These are phyloP conservation scores for Haematococcus sp. DNA, from an alignment of 139 green algal species.

Conservation along the genomic window DNA sequence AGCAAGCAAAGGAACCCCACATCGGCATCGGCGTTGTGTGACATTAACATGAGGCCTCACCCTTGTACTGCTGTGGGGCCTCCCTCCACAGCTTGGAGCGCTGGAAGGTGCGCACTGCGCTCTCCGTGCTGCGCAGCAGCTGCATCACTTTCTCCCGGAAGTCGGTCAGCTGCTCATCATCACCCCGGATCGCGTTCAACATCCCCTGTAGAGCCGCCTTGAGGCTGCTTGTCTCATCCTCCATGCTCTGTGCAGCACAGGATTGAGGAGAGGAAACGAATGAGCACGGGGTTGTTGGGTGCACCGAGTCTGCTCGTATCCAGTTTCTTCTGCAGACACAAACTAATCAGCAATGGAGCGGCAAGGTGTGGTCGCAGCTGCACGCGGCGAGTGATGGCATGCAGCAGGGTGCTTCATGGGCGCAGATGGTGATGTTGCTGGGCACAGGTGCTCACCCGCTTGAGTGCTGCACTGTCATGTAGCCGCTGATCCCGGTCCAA, in stretches of 20 bases:
- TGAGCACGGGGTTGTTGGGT: too few species aligned
- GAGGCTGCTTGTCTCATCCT: slow-evolving; percentile 33
- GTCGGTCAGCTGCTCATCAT: slow-evolving; percentile 40
- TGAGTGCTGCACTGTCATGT: slow-evolving; percentile 29
- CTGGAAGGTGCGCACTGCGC: slow-evolving; percentile 45
- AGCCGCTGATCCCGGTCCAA: slow-evolving; percentile 33
- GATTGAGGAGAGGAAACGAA: neutral
- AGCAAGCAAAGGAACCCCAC: too few species aligned
- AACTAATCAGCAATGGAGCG: neutral
- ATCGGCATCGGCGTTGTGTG: too few species aligned
- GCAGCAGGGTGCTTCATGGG: too few species aligned
- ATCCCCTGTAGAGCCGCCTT: slow-evolving; percentile 34
- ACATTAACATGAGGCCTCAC: slow-evolving; percentile 17
- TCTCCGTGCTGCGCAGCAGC: slow-evolving; percentile 46
- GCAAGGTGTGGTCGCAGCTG: neutral
- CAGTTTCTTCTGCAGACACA: too few species aligned
- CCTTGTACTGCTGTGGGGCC: slow-evolving; percentile 26
- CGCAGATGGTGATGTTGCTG: too few species aligned
- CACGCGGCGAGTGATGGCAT: too few species aligned
- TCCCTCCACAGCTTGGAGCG: slow-evolving; percentile 50
- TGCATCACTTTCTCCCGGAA: slow-evolving; percentile 52
- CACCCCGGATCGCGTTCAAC: slow-evolving; percentile 26
- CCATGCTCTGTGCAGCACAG: slow-evolving; percentile 26
- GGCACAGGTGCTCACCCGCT: slow-evolving; percentile 23
- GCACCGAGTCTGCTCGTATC: too few species aligned